Evolutionary conservation across 257 asterid species (phyloP), one percentile per base, ranked within the genome.

Genomic region (Handroanthus guayacan): DNA sequence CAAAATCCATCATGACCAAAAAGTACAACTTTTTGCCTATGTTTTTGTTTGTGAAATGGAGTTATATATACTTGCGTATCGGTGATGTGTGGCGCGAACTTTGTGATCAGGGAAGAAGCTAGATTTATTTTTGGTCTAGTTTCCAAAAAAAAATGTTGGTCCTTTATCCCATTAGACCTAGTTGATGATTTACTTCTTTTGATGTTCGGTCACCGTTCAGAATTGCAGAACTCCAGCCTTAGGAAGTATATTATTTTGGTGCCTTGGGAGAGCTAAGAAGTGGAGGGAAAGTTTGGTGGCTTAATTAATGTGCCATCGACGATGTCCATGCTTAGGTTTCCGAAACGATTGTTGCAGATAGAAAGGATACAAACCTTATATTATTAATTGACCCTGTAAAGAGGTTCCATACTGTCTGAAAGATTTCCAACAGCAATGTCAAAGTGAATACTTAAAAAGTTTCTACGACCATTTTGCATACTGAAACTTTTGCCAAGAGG

Each of bases 401-500:
- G 47, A 65, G 47, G 16, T 48, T 45, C 58, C 25, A 37, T 47
- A 36, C 6, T 44, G 39, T 38, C 63, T 14, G 41, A 47, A 52
- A 51, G 71, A 38, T 77, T 47, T 58, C 34, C 18, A 60, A 69
- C 20, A 63, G 69, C 52, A 25, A 14, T 18, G n/a, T 62, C 36
- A 7, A 43, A 11, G 37, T 66, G 17, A 18, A 60, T 12, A 36
- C 2, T 2, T 48, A 41, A 74, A 74, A 47, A 10, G 56, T 14
- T 57, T 54, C n/a, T 20, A 66, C n/a, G n/a, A 57, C 25, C 34
- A 10, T 37, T 60, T 51, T 48, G 45, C 41, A 37, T 45, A 4
- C 56, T 25, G 60, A 31, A 47, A 10, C 7, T 34, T 60, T 51
- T 58, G 12, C 18, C 69, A 69, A 57, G 62, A 77, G 71, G 56